Base-by-base conservation (phyloP, 768 basidiomycete genomes). In the Leccinum ochraceum region DNA sequence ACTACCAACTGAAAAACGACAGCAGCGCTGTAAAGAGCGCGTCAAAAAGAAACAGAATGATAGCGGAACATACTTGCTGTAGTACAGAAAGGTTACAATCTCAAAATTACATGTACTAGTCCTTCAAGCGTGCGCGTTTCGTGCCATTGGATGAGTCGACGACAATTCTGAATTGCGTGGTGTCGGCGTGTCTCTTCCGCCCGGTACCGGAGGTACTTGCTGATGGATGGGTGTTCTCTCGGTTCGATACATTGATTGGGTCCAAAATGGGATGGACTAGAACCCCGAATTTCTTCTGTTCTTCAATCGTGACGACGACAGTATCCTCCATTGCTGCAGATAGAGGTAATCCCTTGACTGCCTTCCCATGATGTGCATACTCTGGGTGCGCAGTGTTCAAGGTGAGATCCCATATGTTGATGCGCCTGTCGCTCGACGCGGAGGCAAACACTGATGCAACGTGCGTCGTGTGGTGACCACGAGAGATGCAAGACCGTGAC, bases 391-490 rank as follows among this genome's bases (percentile, higher is more conserved):
- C 17, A 42, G 17, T 42, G 17, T 39, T 13, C 37, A 39, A 39
- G 16, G 86, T 81, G 59, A 98, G 74, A 77, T 99, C 95, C 97
- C 97, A 99, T 53, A 98, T 79, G 67, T 97, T 95, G 63, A 99
- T 85, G 10, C 97, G 82, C 51, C 97, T 84, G 72, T 99, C 97
- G 62, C 93, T 89, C 3, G 92, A 94, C 2, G 94, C 94, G 3
- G 94, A 96, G 0, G 96, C 96, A 64, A 99, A 98, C 54, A 98
- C 83, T 9, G 92, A 94, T 4, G 88, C 82, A 66, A 90, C 90
- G 67, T 39, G 24, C 24, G 24, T 24, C 24, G 3, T 92, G 92
- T 5, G 97, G 96, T 6, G 97, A 98, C 96, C 96, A 99, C 10
- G 92, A 81, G 34, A 98, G 79, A 66, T 95, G 92, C 26, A 98